Evolutionary conservation across 805 yeast species (phyloP).

Genomic region (Nakazawaea holstii): DNA sequence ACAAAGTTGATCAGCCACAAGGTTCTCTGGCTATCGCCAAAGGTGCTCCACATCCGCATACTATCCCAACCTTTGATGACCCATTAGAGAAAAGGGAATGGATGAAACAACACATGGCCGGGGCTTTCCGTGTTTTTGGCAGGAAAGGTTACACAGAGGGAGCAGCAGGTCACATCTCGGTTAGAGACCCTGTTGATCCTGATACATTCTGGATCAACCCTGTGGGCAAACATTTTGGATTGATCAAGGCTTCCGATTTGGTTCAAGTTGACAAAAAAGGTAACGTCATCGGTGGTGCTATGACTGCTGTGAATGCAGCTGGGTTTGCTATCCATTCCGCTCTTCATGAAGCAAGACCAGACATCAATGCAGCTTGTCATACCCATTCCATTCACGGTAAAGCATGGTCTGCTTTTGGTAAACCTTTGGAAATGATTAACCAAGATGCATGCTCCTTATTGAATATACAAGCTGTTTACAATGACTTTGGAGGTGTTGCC

Average conservation of each 20-base stretch:
- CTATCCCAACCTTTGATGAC: slow-evolving; percentile 47
- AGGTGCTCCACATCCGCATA: slow-evolving; percentile 47
- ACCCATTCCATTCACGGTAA: slow-evolving; percentile 63
- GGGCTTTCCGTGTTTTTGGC: slow-evolving; percentile 79
- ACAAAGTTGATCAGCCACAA: slow-evolving; percentile 29
- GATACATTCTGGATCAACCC: slow-evolving; percentile 88
- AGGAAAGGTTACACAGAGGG: slow-evolving; percentile 75
- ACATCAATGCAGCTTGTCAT: slow-evolving; percentile 68
- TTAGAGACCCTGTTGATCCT: slow-evolving; percentile 80
- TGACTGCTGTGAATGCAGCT: slow-evolving; percentile 55
- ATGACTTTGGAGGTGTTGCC: slow-evolving; percentile 76
- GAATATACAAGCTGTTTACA: slow-evolving; percentile 60
- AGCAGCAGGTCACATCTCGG: slow-evolving; percentile 79
- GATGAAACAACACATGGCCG: slow-evolving; percentile 73
- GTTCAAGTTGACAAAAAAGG: slow-evolving; percentile 62
- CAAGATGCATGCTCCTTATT: slow-evolving; percentile 72
- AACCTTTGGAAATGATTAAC: slow-evolving; percentile 69
- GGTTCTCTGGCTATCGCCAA: slow-evolving; percentile 60
- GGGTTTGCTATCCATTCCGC: slow-evolving; percentile 70
- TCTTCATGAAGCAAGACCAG: slow-evolving; percentile 63
- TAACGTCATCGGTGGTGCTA: slow-evolving; percentile 55
- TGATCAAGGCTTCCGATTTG: slow-evolving; percentile 55
- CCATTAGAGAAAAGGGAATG: slow-evolving; percentile 45
- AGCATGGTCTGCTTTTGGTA: slow-evolving; percentile 60
- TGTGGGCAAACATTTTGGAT: slow-evolving; percentile 67